Conservation (phyloP, 163 green algal species). For the Coccomyxa subellipsoidea region DNA sequence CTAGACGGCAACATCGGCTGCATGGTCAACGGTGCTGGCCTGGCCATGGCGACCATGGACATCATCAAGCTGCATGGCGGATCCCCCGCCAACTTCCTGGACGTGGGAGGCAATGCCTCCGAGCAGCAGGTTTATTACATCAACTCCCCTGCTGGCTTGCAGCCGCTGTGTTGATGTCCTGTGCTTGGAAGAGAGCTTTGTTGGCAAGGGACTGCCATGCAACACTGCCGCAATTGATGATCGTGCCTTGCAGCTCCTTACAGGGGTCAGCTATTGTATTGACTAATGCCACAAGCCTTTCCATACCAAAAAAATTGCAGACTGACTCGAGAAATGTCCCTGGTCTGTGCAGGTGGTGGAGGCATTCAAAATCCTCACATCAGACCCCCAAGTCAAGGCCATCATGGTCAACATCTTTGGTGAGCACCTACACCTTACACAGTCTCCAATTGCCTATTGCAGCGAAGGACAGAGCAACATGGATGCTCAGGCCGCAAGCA, state of each 20-base stretch:
- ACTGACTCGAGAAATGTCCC: too few relatives aligned
- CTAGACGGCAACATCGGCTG: slow-evolving; percentile 94
- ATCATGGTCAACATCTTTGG: slow-evolving; percentile 99
- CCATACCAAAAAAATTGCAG: too few relatives aligned
- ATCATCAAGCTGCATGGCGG: slow-evolving; percentile 98
- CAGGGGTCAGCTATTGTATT: too few relatives aligned
- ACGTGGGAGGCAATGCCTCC: slow-evolving; percentile 92
- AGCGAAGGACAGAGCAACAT: too few relatives aligned
- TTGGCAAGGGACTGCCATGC: too few relatives aligned
- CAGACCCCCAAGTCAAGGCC: slow-evolving; percentile 93
- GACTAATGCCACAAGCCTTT: too few relatives aligned
- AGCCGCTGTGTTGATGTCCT: background rate
- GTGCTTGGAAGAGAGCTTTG: too few relatives aligned
- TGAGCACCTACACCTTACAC: slow-evolving; percentile 14
- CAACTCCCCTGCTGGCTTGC: background rate
- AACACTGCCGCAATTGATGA: too few relatives aligned
- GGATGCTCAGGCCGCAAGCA: too few relatives aligned
- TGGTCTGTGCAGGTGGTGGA: slow-evolving; percentile 69
- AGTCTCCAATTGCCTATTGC: too few relatives aligned
- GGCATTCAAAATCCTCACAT: slow-evolving; percentile 95
- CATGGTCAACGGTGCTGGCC: slow-evolving; percentile 98
- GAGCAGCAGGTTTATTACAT: slow-evolving; percentile 71
- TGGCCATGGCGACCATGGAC: slow-evolving; percentile 99
- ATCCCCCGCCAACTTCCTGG: slow-evolving; percentile 95
- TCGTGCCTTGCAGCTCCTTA: too few relatives aligned